Base-by-base conservation (phyloP, 1,284 basidiomycete species). In the Papiliotrema terrestris region DNA sequence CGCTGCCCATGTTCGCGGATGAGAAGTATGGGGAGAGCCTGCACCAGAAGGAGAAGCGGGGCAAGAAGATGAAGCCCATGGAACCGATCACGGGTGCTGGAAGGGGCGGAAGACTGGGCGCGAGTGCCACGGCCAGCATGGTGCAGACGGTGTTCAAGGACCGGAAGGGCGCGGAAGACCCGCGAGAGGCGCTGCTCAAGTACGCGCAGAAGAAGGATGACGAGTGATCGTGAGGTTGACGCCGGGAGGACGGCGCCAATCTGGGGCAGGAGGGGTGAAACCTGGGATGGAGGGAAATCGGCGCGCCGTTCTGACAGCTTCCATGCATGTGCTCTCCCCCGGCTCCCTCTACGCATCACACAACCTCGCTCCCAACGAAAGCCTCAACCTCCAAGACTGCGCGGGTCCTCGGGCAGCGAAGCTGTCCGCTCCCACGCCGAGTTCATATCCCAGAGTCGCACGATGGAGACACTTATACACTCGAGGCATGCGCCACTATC, bases 121-220 rank as follows among this genome's bases (percentile, higher is more conserved):
- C 91, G 37, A 92, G 89, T 76, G 95, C 92, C 4, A 97, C 89
- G 45, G 91, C 96, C 64, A 90, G 95, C 68, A 84, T 97, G 59
- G 92, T 98, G 43, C 91, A 96, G 77, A 88, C 89, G 66, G 79
- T 98, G 71, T 91, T 93, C 35, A 48, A 25, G 42, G 37, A 14
- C 4, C 5, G 29, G n/a, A 19, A 54, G 22, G 57, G 32, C 41
- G 89, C 90, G 78, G 86, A 94, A 78, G 93, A 97, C 78, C 95
- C 95, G 32, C 86, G 95, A 61, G 93, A 97, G 78, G 95, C 95
- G 3, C 79, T 98, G 60, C 86, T 98, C 81, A 92, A 87, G 78
- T 98, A 95, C 68, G 95, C 94, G 20, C 79, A 86, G 22, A 74
- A 80, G 62, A 86, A 86, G 65, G 84, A 90, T 29, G 59, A 71